These are phyloP conservation scores for Aspergillus wentii DNA, from an alignment of 495 filamentous ascomycete genomes.

Conservation along the genomic window DNA sequence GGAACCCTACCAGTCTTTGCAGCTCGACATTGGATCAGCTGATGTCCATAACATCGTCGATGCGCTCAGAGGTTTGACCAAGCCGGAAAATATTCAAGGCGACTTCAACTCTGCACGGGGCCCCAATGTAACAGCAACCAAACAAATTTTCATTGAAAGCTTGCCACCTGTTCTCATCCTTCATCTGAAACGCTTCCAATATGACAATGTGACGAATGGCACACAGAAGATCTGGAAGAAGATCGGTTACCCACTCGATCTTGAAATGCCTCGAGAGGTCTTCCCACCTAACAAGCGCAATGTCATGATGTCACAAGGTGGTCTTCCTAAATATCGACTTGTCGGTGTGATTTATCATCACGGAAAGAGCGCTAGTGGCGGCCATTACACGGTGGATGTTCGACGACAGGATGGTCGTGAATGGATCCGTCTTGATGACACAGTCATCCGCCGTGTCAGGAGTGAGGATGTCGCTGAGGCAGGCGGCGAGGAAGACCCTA, in stretches of 20 bases:
- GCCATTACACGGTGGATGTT: constrained; percentile 96
- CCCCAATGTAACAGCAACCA: constrained; percentile 70
- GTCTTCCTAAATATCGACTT: constrained; percentile 74
- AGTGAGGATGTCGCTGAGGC: constrained; percentile 89
- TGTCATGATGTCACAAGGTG: constrained; percentile 54
- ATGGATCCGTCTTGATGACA: constrained; percentile 96
- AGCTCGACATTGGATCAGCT: constrained; percentile 85
- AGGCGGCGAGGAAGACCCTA: constrained; percentile 73
- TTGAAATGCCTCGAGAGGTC: constrained; percentile 92
- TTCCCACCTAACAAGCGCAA: constrained; percentile 72
- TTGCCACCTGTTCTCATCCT: constrained; percentile 89
- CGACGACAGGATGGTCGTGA: constrained; percentile 87
- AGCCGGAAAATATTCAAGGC: constrained; percentile 76
- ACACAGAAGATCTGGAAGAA: constrained; percentile 99
- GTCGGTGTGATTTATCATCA: constrained; percentile 96
- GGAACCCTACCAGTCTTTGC: constrained; percentile 90
- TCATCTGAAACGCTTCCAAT: constrained; percentile 96
- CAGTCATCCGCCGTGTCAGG: constrained; percentile 76
- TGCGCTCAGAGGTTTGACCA: constrained; percentile 79
- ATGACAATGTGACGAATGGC: constrained; percentile 75
- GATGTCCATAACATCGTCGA: constrained; percentile 88
- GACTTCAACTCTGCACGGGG: constrained; percentile 83
- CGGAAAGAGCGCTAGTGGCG: constrained; percentile 89
- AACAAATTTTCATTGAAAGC: constrained; percentile 93
- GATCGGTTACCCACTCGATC: constrained; percentile 87